Base-by-base conservation (phyloP, 768 basidiomycete genomes). In the Suillus plorans region DNA sequence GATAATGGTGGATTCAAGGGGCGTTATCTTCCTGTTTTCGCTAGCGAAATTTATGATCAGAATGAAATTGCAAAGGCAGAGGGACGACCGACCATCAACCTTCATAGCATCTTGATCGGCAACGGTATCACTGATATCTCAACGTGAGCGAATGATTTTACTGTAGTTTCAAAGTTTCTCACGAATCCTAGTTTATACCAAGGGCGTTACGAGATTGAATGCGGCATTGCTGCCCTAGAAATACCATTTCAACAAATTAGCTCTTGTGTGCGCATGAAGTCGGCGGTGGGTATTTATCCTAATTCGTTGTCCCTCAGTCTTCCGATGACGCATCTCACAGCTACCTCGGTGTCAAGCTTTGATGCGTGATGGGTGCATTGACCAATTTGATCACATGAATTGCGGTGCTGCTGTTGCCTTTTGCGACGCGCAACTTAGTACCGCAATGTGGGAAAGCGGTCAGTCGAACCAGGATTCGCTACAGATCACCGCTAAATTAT, bases 41-140 rank as follows among this genome's bases (percentile, higher is more conserved):
- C 91, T 0, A 83, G 89, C 18, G 87, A 88, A 39, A 86, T 94
- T 13, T 84, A 88, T 58, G 92, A 94, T 74, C 85, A 89, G 68
- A 94, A 95, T 73, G 69, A 74, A 56, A 72, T 79, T 36, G 79
- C 89, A 12, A 74, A 79, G 47, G 74, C 81, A n/a, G 83, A 72
- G 18, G 89, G 81, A 66, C 83, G 75, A 69, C 80, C 67, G 69
- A 76, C 80, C 3, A 79, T 94, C 67, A 92, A 93, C 72, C 78
- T 94, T 5, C 78, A 84, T 63, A 89, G 86, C 64, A 81, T 91
- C n/a, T 78, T 93, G 73, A 92, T 94, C 63, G 91, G 89, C 5
- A 90, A 90, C 67, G 88, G 89, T 20, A 79, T 85, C 66, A 88
- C 85, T 2, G 87, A 89, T 68, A 76, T 81, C 44, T 80, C 77